Percentiles rank a stretch among this genome's conserved stretches.
Evolutionary conservation across 2,329 filamentous ascomycete genomes (phyloP).

Genomic region (Teratosphaeria gauchensis): DNA sequence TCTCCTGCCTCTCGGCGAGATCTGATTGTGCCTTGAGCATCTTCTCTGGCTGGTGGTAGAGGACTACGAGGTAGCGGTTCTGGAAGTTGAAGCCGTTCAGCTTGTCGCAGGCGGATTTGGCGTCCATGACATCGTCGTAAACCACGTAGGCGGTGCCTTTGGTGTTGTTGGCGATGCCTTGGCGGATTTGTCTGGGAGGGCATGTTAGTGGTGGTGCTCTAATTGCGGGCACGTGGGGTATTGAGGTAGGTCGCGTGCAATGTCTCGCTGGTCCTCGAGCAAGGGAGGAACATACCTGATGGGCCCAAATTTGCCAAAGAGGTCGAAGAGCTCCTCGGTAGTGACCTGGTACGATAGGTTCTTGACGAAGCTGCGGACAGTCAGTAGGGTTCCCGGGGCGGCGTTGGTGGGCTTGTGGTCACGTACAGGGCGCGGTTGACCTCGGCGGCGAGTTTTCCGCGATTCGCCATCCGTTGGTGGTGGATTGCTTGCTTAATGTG

Average conservation of each 20-base stretch:
- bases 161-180: constrained; percentile 93
- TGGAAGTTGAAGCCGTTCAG: constrained; percentile 99
- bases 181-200: constrained; percentile 75
- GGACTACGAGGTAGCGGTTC: constrained; percentile 90
- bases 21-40: constrained; percentile 64
- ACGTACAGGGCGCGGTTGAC: constrained; percentile 58
- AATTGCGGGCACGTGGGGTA: background rate
- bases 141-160: constrained; percentile 99
- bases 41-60: constrained; percentile 71
- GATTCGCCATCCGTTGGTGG: background rate
- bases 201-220: constrained; percentile 1
- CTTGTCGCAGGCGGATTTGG: constrained; percentile 98
- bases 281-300: constrained; percentile 60
- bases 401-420: constrained; percentile 1
- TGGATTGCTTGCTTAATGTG: constrained; percentile 4
- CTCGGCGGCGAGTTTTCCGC: constrained; percentile 94
- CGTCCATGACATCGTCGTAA: constrained; percentile 98
- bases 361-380: constrained; percentile 79
- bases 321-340: constrained; percentile 93
- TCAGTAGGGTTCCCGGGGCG: constrained; percentile 6
- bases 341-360: constrained; percentile 71
- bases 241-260: background rate
- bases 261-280: background rate
- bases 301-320: constrained; percentile 95
- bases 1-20: constrained; percentile 85